These are phyloP conservation scores for Orbilia quercus DNA, from an alignment of 2,329 filamentous ascomycete species.

Conservation along the genomic window DNA sequence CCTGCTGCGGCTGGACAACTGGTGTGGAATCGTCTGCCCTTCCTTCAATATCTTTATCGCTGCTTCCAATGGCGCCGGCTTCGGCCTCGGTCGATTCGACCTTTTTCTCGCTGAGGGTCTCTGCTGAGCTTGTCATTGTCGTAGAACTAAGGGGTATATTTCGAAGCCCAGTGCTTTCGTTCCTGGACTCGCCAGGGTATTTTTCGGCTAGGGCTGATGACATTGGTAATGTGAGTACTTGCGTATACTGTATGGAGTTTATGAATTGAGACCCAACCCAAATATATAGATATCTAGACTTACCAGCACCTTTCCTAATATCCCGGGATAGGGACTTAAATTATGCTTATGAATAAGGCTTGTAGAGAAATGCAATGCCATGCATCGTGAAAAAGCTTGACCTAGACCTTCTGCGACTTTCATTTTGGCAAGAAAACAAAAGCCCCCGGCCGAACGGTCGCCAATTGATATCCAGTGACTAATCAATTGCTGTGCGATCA, in stretches of 20 bases:
- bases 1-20: constrained; percentile 58
- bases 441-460: not conserved
- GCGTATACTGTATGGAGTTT: not conserved
- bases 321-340: not conserved
- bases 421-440: not conserved
- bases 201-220: not conserved
- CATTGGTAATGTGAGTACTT: constrained; percentile 24
- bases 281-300: not conserved
- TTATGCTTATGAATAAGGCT: constrained; percentile 2
- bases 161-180: not conserved
- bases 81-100: constrained; percentile 3
- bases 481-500: constrained; percentile 17
- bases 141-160: constrained; percentile 11
- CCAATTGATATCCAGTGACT: constrained; percentile 20
- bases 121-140: constrained; percentile 37
- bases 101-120: constrained; percentile 33
- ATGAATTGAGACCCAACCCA: not conserved
- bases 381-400: constrained; percentile 45
- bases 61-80: constrained; percentile 45
- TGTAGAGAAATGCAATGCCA: constrained; percentile 8
- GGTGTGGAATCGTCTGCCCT: constrained; percentile 47
- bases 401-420: constrained; percentile 21
- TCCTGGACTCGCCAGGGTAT: not conserved
- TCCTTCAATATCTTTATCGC: constrained; percentile 59
- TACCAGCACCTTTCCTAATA: not conserved